Conservation (phyloP, 495 filamentous ascomycete genomes). For the Lichina pygmaea region DNA sequence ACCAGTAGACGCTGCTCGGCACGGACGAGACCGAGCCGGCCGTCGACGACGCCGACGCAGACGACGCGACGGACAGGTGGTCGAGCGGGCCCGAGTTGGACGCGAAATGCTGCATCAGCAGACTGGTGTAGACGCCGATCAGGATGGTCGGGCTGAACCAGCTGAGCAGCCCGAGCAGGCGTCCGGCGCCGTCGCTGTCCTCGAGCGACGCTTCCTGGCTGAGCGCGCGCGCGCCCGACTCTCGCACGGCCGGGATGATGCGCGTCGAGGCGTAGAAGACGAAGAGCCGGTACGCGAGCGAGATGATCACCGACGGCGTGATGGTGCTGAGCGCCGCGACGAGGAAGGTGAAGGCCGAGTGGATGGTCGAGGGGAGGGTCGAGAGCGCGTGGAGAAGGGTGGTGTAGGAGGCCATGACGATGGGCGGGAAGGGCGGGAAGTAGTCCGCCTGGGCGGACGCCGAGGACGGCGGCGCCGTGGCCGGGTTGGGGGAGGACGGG, state of each 20-base stretch:
- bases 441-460: slow-evolving; percentile 30
- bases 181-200: slow-evolving; percentile 57
- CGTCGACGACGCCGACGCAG: not conserved
- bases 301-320: slow-evolving; percentile 83
- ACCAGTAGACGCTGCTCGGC: slow-evolving; percentile 21
- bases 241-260: slow-evolving; percentile 80
- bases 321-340: slow-evolving; percentile 76
- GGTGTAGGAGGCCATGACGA: slow-evolving; percentile 96
- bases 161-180: slow-evolving; percentile 52
- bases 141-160: slow-evolving; percentile 86
- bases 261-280: slow-evolving; percentile 89
- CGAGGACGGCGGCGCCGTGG: slow-evolving; percentile 18
- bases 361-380: slow-evolving; percentile 55
- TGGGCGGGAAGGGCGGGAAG: slow-evolving; percentile 80
- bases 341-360: slow-evolving; percentile 64
- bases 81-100: slow-evolving; percentile 40
- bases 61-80: not conserved
- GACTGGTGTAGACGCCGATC: slow-evolving; percentile 86
- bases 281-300: slow-evolving; percentile 69
- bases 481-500: slow-evolving; percentile 35
- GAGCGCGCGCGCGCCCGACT: slow-evolving; percentile 55
- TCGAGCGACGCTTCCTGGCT: slow-evolving; percentile 63
- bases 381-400: slow-evolving; percentile 68
- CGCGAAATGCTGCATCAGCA: slow-evolving; percentile 85
- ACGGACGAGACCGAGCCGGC: not conserved